Conservation (phyloP, 805 yeast species). For the Brettanomyces anomalus region DNA sequence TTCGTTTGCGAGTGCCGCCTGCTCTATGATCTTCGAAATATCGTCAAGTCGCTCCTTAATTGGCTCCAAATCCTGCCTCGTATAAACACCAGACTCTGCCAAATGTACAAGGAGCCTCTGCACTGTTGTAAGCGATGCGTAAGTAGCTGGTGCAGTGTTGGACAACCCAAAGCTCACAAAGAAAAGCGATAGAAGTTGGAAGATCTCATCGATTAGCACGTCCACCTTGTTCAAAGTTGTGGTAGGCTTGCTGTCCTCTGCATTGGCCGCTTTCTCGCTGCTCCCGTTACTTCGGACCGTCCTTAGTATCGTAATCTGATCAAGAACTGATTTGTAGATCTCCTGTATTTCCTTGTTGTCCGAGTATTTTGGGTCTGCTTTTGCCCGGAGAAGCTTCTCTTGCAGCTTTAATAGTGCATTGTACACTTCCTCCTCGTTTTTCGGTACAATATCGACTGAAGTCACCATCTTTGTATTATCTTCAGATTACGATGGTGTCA, state of each 20-base stretch:
- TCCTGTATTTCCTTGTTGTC: conserved; percentile 59
- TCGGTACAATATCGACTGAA: conserved; percentile 16
- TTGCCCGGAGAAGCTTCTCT: conserved; percentile 34
- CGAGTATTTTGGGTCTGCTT: conserved; percentile 55
- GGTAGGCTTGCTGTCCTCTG: conserved; percentile 4
- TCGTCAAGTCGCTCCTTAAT: conserved; percentile 66
- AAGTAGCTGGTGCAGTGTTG: conserved; percentile 89
- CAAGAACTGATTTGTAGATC: conserved; percentile 50
- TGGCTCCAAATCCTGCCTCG: conserved; percentile 75
- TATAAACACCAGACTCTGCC: conserved; percentile 71
- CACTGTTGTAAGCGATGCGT: conserved; percentile 81
- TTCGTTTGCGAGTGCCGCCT: conserved; percentile 25
- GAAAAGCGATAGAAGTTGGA: conserved; percentile 78
- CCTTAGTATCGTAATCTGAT: conserved; percentile 43
- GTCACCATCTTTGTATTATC: too few relatives aligned
- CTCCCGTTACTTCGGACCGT: conserved; percentile 30
- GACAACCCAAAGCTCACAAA: conserved; percentile 89
- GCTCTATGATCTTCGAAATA: conserved; percentile 51
- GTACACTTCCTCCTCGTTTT: conserved; percentile 25
- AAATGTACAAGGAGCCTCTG: conserved; percentile 77
- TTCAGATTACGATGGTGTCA: too few relatives aligned
- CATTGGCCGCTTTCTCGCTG: background rate
- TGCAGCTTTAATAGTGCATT: conserved; percentile 34
- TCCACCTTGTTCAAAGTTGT: conserved; percentile 48
- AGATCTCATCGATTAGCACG: conserved; percentile 73